Percentiles rank a stretch among this genome's conserved stretches.
Evolutionary conservation across 1,284 basidiomycete genomes (phyloP).

Genomic region (Sporisorium scitamineum): DNA sequence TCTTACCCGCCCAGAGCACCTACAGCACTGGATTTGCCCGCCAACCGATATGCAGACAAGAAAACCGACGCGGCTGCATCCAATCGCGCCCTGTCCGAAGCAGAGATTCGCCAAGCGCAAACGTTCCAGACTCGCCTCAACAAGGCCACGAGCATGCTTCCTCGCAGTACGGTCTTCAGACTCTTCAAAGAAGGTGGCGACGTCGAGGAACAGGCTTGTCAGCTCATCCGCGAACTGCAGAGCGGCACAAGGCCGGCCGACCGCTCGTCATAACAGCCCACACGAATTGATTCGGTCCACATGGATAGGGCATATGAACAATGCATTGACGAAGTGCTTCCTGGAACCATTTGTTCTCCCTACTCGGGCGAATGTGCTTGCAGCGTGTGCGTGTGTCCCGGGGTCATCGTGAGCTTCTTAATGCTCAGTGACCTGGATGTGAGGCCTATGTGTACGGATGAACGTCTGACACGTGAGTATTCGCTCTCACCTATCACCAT

Average conservation of each 20-base stretch:
- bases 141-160: constrained; percentile 44
- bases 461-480: too few species aligned
- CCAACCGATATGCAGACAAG: constrained; percentile 16
- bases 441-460: too few species aligned
- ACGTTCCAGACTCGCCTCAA: constrained; percentile 39
- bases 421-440: too few species aligned
- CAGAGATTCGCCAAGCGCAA: constrained; percentile 39
- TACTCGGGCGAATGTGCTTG: too few species aligned
- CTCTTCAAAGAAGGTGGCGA: constrained; percentile 47
- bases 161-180: constrained; percentile 47
- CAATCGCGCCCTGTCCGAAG: constrained; percentile 30
- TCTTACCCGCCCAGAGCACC: constrained; percentile 37
- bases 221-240: constrained; percentile 46
- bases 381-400: too few species aligned
- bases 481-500: too few species aligned
- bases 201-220: constrained; percentile 36
- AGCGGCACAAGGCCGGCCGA: constrained; percentile 48
- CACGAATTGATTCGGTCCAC: background rate
- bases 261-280: constrained; percentile 5
- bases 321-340: background rate
- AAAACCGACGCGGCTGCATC: background rate
- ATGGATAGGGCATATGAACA: background rate
- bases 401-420: too few species aligned
- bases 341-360: too few species aligned
- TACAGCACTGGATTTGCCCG: constrained; percentile 25